Base-by-base conservation (phyloP, 371 early-diverging fungal species). In the Mucor indicus region DNA sequence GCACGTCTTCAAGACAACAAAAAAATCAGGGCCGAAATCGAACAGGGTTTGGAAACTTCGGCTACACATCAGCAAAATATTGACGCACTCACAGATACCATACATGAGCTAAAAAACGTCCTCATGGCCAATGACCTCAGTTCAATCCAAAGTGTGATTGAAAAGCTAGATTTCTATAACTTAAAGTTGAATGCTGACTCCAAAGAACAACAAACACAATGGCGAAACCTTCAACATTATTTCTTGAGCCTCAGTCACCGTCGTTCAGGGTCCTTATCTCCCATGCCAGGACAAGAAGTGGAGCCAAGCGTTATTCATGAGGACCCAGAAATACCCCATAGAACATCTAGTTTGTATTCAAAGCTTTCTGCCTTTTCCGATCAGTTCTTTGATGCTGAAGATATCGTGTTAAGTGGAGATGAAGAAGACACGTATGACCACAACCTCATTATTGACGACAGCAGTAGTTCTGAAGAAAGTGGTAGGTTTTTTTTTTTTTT, bases 381-480 rank as follows among this genome's bases (percentile, higher is more conserved):
- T 8, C 24, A 53, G 15, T 53, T 38, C 7, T 53, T 38, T 25
- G 53, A 53, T 27, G 53, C 53, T 5, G 81, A 83, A 47, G 85
- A 81, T 55, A 59, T 62, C 20, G 48, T 64, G 2, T 42, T 75
- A 24, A 49, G 50, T 11, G 52, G 38, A 4, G 67, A 55, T 54
- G 70, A 69, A 24, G 70, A 66, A 35, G 70, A 64, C n/a, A 60
- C 55, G 33, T 60, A 55, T 21, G 58, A 70, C 35, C 21, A 42
- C 20, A 30, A 51, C 47, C 32, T 61, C 53, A 19, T 23, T 15
- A 65, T 48, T 6, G 58, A 51, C n/a, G 61, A 52, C 29, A 53
- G 66, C 19, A 68, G 66, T 32, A 50, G 51, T 16, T 43, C 29
- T 27, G 48, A 62, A 12, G 54, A 62, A 44, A 48, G 27, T 25